These are phyloP conservation scores for Kodamaea kakaduensis DNA, from an alignment of 805 yeast species.

Conservation along the genomic window DNA sequence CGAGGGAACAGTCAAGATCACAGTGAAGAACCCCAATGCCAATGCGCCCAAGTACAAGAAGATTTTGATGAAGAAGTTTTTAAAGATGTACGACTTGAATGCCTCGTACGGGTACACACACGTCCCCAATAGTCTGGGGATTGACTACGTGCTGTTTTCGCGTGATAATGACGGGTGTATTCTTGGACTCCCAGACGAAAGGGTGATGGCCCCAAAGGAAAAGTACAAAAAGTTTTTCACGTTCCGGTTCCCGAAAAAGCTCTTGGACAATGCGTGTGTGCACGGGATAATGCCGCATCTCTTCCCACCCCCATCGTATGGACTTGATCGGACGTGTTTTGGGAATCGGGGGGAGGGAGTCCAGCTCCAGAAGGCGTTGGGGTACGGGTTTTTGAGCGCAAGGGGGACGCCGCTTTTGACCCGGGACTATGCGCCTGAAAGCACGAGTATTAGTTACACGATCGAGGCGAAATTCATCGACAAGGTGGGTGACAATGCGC, in stretches of 20 bases:
- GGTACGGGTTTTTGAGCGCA: conserved; percentile 51
- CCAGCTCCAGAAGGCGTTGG: conserved; percentile 39
- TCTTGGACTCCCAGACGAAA: conserved; percentile 47
- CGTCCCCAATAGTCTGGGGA: conserved; percentile 50
- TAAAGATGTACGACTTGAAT: conserved; percentile 58
- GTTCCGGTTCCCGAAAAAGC: conserved; percentile 52
- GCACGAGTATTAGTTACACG: conserved; percentile 46
- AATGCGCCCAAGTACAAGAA: conserved; percentile 21
- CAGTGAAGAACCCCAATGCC: conserved; percentile 19
- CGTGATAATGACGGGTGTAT: conserved; percentile 46
- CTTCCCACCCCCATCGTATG: conserved; percentile 42
- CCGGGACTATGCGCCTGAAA: conserved; percentile 42
- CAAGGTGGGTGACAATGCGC: conserved; percentile 25
- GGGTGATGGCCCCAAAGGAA: conserved; percentile 46
- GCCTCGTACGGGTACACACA: conserved; percentile 51
- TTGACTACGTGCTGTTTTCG: conserved; percentile 41
- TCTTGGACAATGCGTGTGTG: conserved; percentile 50
- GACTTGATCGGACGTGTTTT: conserved; percentile 37
- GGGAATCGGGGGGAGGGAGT: conserved; percentile 31
- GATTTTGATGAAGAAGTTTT: conserved; percentile 44
- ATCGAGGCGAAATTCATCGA: conserved; percentile 57
- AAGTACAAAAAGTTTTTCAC: conserved; percentile 57
- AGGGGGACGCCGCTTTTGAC: conserved; percentile 53
- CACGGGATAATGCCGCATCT: conserved; percentile 38
- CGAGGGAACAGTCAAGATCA: conserved; percentile 34